These are phyloP conservation scores for Turnera subulata DNA, from an alignment of 345 rosid genomes.

Conservation along the genomic window DNA sequence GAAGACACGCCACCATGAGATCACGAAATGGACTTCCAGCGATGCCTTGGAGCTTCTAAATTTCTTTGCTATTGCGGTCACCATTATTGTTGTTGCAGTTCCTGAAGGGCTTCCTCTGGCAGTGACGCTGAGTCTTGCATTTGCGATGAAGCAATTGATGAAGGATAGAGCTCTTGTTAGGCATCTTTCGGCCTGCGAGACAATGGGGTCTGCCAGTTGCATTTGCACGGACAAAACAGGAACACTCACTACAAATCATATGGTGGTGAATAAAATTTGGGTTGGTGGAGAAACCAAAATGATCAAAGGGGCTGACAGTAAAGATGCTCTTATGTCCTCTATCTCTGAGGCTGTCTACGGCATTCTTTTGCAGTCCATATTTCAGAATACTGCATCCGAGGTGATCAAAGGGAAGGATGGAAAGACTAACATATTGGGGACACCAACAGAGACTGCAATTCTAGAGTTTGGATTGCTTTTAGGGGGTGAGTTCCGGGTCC, in stretches of 20 bases:
- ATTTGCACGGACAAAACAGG: constrained; percentile 99
- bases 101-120: constrained; percentile 98
- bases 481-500: constrained; percentile 50
- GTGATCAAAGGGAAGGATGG: constrained; percentile 61
- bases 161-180: constrained; percentile 81
- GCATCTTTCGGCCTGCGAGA: constrained; percentile 92
- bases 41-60: constrained; percentile 70
- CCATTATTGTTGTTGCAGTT: constrained; percentile 92
- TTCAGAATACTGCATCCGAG: constrained; percentile 70
- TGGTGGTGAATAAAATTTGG: constrained; percentile 84
- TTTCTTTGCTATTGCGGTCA: constrained; percentile 86
- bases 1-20: constrained; percentile 43
- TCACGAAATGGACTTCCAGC: constrained; percentile 51
- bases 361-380: constrained; percentile 58
- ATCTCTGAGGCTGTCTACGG: constrained; percentile 32
- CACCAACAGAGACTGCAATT: constrained; percentile 70
- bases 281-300: constrained; percentile 36
- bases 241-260: constrained; percentile 91
- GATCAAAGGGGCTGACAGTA: constrained; percentile 12
- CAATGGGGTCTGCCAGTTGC: constrained; percentile 93
- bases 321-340: constrained; percentile 28
- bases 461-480: constrained; percentile 61
- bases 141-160: constrained; percentile 95
- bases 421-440: constrained; percentile 50
- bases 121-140: constrained; percentile 91